phyloP scores from a whole-genome alignment of 345 rosid genomes.

The Cardamine resedifolia region DNA sequence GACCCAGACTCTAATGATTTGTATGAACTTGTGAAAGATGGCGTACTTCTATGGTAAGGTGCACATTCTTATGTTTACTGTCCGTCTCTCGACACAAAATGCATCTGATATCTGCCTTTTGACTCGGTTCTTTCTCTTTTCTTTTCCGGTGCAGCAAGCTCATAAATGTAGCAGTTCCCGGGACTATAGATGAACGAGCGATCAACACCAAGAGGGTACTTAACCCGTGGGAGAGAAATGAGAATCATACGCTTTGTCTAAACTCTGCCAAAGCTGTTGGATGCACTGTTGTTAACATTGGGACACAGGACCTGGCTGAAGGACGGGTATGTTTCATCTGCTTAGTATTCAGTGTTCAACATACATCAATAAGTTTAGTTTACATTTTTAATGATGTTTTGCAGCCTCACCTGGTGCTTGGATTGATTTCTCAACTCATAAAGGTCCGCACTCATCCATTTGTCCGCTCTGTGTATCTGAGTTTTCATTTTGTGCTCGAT shows the following conservation, averaged over 20 bases:
- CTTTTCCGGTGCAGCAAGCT: constrained; percentile 58
- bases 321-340: constrained; percentile 63
- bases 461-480: neutral
- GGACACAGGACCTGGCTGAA: constrained; percentile 81
- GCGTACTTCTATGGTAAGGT: constrained; percentile 80
- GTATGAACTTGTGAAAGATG: constrained; percentile 81
- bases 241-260: constrained; percentile 92
- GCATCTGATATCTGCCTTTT: constrained; percentile 26
- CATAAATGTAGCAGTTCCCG: constrained; percentile 85
- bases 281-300: constrained; percentile 83
- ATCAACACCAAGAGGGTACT: constrained; percentile 79
- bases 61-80: neutral
- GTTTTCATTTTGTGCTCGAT: neutral
- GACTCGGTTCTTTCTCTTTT: neutral
- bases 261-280: constrained; percentile 94
- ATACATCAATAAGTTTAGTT: neutral
- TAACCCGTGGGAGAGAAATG: constrained; percentile 92
- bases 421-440: constrained; percentile 90
- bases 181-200: constrained; percentile 93
- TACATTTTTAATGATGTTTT: constrained; percentile 20
- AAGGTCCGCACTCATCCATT: constrained; percentile 51
- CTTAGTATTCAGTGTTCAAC: constrained; percentile 17
- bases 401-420: constrained; percentile 89
- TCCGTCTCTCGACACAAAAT: neutral
- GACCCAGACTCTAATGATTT: constrained; percentile 70